These are phyloP conservation scores for Plasmodium gaboni DNA, from an alignment of 169 alveolate species.

Conservation along the genomic window DNA sequence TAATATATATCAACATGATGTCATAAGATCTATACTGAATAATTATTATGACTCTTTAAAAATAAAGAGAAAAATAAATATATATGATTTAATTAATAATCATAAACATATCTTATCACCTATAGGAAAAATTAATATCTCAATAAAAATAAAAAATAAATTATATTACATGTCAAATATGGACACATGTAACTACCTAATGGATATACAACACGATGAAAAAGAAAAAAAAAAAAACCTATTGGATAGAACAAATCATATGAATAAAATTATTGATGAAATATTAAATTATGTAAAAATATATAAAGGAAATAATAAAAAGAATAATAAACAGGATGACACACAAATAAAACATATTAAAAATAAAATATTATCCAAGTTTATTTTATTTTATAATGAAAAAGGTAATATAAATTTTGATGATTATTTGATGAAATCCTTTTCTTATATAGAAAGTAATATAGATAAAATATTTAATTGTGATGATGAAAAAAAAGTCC, in stretches of 20 bases:
- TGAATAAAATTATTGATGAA: conserved; percentile 4
- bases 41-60: conserved; percentile 40
- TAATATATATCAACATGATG: conserved; percentile 54
- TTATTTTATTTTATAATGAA: neutral
- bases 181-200: conserved; percentile 16
- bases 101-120: conserved; percentile 35
- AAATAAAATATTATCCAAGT: conserved; percentile 4
- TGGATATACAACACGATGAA: conserved; percentile 10
- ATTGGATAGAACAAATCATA: neutral
- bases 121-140: conserved; percentile 47
- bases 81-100: conserved; percentile 33
- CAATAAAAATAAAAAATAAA: conserved; percentile 13
- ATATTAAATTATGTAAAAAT: conserved; percentile 29
- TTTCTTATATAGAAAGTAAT: conserved; percentile 29
- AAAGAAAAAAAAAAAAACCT: conserved; percentile 7
- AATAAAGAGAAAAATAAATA: conserved; percentile 34
- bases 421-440: conserved; percentile 1
- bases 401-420: conserved; percentile 1
- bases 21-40: conserved; percentile 17
- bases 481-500: conserved; percentile 4
- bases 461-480: conserved; percentile 15
- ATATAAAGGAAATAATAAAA: neutral
- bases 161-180: neutral
- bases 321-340: neutral
- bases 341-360: neutral